Evolutionary conservation across 2,329 filamentous ascomycete species (phyloP), one percentile per base, ranked within the genome.

Genomic region (Fusarium heterosporum): DNA sequence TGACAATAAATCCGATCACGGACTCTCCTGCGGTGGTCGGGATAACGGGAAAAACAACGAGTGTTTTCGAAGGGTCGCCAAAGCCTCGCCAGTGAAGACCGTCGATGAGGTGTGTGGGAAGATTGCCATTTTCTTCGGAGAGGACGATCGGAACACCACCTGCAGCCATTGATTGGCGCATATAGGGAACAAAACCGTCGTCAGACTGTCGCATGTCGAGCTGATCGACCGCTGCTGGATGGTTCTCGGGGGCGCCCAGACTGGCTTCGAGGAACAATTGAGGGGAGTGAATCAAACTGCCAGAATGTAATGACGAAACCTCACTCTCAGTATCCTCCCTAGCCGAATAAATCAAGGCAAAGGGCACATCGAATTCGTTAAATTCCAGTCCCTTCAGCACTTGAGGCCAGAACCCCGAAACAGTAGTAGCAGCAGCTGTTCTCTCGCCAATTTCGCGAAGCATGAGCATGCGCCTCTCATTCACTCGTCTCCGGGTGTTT

Each of bases 31-130:
- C 83, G 0, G 81, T 91, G 0, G 90, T 94, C 0, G 92, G 90
- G 70, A 93, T 89, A 16, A 96, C 89, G 0, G 93, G 92, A 72
- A 93, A 92, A 3, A 95, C 84, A 6, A 95, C 90, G 16, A 93
- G 86, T 2, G 89, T 88, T 16, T 83, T 84, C 57, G 90, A 92
- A 6, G 88, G 83, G 66, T 93, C 89, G 2, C 88, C 89, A 66
- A 91, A 92, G 0, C 92, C 91, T 69, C 89, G 83, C 84, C 87
- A 90, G 51, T 89, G 79, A 22, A 96, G 81, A 1, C 89, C 90
- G 36, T 89, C 82, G 53, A 94, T 82, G 45, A 95, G 80, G 26
- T 84, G 79, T 11, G 78, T 74, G 2, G 92, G 90, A 11, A 96
- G 79, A 12, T 89, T 91, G 4, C 86, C 88, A 48, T 87, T 84